A percentile compares a stretch with the other conserved stretches of the same genome.
Conservation (phyloP, 2,329 filamentous ascomycete genomes). For the Fusarium lyarnte region DNA sequence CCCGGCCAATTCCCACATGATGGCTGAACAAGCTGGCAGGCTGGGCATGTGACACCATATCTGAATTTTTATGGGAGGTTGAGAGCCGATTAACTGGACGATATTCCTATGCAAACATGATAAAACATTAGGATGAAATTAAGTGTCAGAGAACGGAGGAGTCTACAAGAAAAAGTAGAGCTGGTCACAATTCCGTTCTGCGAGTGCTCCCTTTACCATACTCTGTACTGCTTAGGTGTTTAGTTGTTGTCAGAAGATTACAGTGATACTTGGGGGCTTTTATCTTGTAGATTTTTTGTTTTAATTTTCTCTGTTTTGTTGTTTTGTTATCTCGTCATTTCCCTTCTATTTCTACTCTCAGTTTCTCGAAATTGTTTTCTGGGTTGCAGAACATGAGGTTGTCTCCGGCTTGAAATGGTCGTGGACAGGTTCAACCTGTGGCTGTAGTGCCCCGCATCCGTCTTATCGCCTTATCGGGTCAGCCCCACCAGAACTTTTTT, state of each 20-base stretch:
- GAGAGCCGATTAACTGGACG: neutral
- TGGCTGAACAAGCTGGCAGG: slow-evolving; percentile 6
- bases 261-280: neutral
- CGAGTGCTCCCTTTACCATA: neutral
- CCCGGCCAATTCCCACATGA: slow-evolving; percentile 21
- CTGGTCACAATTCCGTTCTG: neutral
- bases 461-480: slow-evolving; percentile 7
- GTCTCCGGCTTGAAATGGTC: neutral
- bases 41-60: slow-evolving; percentile 1
- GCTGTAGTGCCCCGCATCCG: slow-evolving; percentile 7
- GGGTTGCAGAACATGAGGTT: neutral
- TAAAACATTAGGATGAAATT: neutral
- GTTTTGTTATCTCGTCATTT: neutral
- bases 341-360: neutral
- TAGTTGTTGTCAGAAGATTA: neutral
- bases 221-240: neutral
- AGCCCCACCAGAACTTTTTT: slow-evolving; percentile 39
- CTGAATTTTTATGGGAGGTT: neutral
- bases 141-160: neutral
- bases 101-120: neutral
- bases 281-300: neutral
- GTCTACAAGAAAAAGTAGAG: neutral
- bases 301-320: neutral
- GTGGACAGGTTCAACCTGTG: neutral
- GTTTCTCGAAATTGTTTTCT: neutral